A percentile compares a stretch with the other conserved stretches of the same genome.
Evolutionary conservation across 2,329 filamentous ascomycete species (phyloP).

Genomic region (Albophoma yamanashiensis): DNA sequence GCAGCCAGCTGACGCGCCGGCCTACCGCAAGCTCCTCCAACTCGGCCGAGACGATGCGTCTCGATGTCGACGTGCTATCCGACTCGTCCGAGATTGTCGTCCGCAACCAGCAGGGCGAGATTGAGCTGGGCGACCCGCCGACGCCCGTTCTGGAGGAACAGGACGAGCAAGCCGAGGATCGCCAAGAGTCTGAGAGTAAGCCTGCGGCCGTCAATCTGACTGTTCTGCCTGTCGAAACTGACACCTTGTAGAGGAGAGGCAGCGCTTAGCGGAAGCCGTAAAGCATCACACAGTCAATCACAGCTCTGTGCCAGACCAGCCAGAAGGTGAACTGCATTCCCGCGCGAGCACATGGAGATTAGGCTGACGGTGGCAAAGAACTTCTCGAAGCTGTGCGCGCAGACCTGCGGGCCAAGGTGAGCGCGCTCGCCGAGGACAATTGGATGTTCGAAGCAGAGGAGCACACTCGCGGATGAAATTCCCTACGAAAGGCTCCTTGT

Average conservation of each 20-base stretch:
- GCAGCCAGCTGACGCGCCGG: constrained; percentile 45
- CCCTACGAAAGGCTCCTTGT: constrained; percentile 13
- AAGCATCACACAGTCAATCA: constrained; percentile 49
- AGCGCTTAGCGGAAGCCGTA: constrained; percentile 49
- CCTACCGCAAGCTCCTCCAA: constrained; percentile 33
- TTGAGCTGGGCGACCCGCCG: constrained; percentile 48
- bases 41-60: constrained; percentile 34
- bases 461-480: constrained; percentile 24
- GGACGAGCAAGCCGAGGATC: constrained; percentile 47
- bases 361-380: constrained; percentile 34
- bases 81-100: constrained; percentile 49
- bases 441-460: constrained; percentile 83
- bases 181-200: constrained; percentile 43
- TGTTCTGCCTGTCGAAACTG: background rate
- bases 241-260: constrained; percentile 39
- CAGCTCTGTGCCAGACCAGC: constrained; percentile 46
- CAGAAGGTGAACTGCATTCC: constrained; percentile 45
- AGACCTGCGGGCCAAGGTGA: constrained; percentile 62
- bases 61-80: constrained; percentile 35
- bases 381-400: constrained; percentile 58
- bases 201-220: background rate
- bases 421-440: constrained; percentile 66
- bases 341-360: background rate
- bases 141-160: constrained; percentile 41
- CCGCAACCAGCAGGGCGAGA: constrained; percentile 51